Conservation (phyloP, 441 rosid species). For the Populus tomentosa region DNA sequence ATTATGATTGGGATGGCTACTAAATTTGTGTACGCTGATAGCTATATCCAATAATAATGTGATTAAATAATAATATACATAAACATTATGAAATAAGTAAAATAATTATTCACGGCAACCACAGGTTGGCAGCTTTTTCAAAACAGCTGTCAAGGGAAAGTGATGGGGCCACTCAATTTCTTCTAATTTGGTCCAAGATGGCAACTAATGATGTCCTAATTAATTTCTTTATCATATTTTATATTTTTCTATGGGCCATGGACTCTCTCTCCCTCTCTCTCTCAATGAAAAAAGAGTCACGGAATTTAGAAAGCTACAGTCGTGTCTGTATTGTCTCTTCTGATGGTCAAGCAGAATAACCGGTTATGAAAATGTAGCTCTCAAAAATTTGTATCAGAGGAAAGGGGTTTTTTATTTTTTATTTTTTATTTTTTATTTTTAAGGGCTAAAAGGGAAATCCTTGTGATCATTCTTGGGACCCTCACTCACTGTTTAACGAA, state of each 20-base stretch:
- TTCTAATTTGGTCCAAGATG: not conserved
- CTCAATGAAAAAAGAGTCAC: too few species aligned
- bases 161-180: not conserved
- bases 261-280: not conserved
- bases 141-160: slow-evolving; percentile 18
- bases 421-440: too few species aligned
- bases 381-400: too few species aligned
- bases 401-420: too few species aligned
- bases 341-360: too few species aligned
- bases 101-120: not conserved
- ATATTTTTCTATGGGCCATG: not conserved
- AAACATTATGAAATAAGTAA: not conserved
- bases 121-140: slow-evolving; percentile 22
- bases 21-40: not conserved
- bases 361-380: too few species aligned
- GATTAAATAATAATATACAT: not conserved
- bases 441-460: too few species aligned
- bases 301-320: too few species aligned
- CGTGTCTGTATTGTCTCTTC: too few species aligned
- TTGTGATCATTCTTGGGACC: too few species aligned
- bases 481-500: too few species aligned
- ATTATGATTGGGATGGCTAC: not conserved
- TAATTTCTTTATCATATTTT: not conserved
- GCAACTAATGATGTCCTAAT: too few species aligned
- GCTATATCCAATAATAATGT: not conserved